Evolutionary conservation across 768 basidiomycete species (phyloP).

Genomic region (Chalciporus piperatus): DNA sequence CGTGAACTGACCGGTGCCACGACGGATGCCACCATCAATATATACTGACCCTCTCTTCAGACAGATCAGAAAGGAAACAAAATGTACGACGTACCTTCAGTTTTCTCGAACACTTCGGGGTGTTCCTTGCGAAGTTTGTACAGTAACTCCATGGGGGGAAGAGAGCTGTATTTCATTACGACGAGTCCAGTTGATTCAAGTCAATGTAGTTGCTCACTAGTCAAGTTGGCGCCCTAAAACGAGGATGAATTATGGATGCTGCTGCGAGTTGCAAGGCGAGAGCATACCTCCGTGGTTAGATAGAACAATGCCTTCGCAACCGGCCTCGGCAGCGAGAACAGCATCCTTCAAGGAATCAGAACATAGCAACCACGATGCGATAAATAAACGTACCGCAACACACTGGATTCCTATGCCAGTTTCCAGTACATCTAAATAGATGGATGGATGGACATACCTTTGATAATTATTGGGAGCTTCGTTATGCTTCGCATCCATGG

Average conservation of each 20-base stretch:
- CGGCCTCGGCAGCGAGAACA: slow-evolving; percentile 76
- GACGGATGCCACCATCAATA: slow-evolving; percentile 72
- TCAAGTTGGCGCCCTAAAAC: slow-evolving; percentile 69
- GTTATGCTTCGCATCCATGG: slow-evolving; percentile 74
- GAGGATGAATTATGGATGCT: slow-evolving; percentile 1
- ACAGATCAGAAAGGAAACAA: not conserved
- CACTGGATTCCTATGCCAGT: slow-evolving; percentile 60
- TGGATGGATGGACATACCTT: slow-evolving; percentile 42
- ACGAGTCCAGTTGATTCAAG: slow-evolving; percentile 8
- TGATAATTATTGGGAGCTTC: slow-evolving; percentile 68
- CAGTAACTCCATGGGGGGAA: slow-evolving; percentile 77
- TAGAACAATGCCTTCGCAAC: slow-evolving; percentile 83
- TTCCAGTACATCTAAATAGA: slow-evolving; percentile 9
- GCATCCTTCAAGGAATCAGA: slow-evolving; percentile 59
- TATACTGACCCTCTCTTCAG: slow-evolving; percentile 52
- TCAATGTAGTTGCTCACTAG: slow-evolving; percentile 46
- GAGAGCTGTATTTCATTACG: slow-evolving; percentile 45
- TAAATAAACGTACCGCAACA: slow-evolving; percentile 46
- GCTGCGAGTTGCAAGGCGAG: not conserved
- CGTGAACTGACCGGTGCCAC: slow-evolving; percentile 64
- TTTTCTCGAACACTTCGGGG: slow-evolving; percentile 69
- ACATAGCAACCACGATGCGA: not conserved
- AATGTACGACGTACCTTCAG: slow-evolving; percentile 51
- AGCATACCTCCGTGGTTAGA: slow-evolving; percentile 85
- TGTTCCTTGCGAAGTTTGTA: slow-evolving; percentile 67